Evolutionary conservation across 345 rosid genomes (phyloP), one percentile per base, ranked within the genome.

Genomic region (Hevea brasiliensis): DNA sequence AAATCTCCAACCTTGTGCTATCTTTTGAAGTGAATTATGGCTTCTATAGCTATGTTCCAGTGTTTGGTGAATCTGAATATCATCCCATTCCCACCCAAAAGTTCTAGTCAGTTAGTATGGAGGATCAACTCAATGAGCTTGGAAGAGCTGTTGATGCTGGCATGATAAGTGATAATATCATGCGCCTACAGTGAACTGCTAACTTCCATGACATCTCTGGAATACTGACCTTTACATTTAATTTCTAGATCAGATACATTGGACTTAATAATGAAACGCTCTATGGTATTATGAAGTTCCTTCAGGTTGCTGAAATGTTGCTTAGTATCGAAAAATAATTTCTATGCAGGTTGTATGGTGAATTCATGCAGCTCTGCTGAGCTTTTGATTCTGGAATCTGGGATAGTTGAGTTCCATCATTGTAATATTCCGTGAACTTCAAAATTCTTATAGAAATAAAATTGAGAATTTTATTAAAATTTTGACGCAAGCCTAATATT

Each of bases 211-310:
- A 41, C 35, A 67, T 44, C 7, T 59, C 48, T 12, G 23, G 47
- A 35, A 70, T 47, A 29, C 27, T 1, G 4, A 21, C 26, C 40
- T 29, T 40, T 65, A 51, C 15, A 8, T 63, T 68, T 67, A 8
- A 8, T 63, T 26, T 83, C 73, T 75, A 89, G 93, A 72, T 89
- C 70, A 80, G 86, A 75, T 87, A 83, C 70, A 76, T 84, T 70
- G 93, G 89, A 67, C 84, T 89, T 55, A 83, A 88, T 81, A 89
- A 87, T 64, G 89, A 87, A 76, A 87, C 89, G 27, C 86, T 88
- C 24, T 89, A 83, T 76, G 93, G 93, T 24, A 53, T 84, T 56
- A 87, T 84, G 91, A 85, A 80, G 82, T 85, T 84, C 75, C 84
- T 81, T 45, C 86, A 79, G 62, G 64, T 78, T 78, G 84, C 90